A percentile compares a stretch with the other conserved stretches of the same genome.
These are phyloP conservation scores for Neofusicoccum sp. DNA, from an alignment of 2,329 filamentous ascomycete species.

Conservation along the genomic window DNA sequence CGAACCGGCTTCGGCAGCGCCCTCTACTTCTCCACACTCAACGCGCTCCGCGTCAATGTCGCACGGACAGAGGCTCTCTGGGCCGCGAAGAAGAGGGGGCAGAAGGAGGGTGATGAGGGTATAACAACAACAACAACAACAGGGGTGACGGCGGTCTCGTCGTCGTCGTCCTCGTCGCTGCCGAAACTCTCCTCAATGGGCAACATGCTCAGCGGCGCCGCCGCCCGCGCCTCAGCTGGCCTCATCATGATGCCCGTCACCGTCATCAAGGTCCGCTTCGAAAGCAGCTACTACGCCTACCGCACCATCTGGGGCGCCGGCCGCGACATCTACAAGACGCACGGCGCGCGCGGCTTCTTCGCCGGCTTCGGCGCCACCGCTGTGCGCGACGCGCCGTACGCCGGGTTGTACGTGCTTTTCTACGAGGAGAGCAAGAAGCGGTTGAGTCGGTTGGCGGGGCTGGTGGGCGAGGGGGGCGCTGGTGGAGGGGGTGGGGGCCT, in stretches of 20 bases:
- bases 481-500: constrained; percentile 27
- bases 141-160: too few species aligned
- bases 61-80: neutral
- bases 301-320: constrained; percentile 70
- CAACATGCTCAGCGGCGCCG: constrained; percentile 81
- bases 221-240: constrained; percentile 80
- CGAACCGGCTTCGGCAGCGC: constrained; percentile 91
- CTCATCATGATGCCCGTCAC: constrained; percentile 95
- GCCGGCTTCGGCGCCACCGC: constrained; percentile 92
- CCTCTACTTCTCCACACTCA: constrained; percentile 89
- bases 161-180: constrained; percentile 63
- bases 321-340: constrained; percentile 67
- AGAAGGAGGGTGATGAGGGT: neutral
- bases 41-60: constrained; percentile 66
- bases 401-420: constrained; percentile 88
- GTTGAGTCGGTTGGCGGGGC: constrained; percentile 43
- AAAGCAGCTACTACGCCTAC: constrained; percentile 84
- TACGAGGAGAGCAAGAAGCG: constrained; percentile 80
- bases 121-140: constrained; percentile 10
- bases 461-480: constrained; percentile 30
- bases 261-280: constrained; percentile 93
- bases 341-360: constrained; percentile 84
- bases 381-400: constrained; percentile 92
- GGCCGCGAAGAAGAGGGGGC: neutral
- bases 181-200: constrained; percentile 79